Percentiles rank a stretch among this genome's conserved stretches.
phyloP scores from a whole-genome alignment of 495 filamentous ascomycete genomes.

The Penicillium coffeae region DNA sequence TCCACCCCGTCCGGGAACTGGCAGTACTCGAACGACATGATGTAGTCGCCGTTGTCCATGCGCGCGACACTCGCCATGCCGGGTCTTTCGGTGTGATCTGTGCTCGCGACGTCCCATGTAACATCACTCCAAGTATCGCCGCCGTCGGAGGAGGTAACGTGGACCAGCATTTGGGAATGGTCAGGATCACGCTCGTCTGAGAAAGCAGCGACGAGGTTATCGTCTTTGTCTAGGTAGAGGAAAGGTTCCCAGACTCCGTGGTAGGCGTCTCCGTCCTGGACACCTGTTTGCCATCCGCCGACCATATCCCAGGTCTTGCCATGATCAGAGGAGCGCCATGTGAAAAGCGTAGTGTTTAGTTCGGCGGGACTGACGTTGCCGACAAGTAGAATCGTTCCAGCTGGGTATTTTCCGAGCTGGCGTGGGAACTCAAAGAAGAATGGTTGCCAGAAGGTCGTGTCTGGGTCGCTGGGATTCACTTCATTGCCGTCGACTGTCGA shows the following conservation, averaged over 20 bases:
- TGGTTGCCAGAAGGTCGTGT: slow-evolving; percentile 2
- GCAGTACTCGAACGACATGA: slow-evolving; percentile 1
- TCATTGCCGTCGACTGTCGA: not conserved
- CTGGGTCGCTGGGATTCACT: not conserved
- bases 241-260: slow-evolving; percentile 2
- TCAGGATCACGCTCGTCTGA: not conserved
- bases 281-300: not conserved
- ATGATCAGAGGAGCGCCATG: not conserved
- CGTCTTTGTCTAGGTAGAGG: not conserved
- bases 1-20: not conserved
- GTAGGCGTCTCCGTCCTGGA: not conserved
- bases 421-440: slow-evolving; percentile 6
- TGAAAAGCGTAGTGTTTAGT: not conserved
- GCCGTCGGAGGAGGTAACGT: not conserved
- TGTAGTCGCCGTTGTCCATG: slow-evolving; percentile 5
- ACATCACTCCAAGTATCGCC: not conserved
- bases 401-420: not conserved
- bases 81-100: not conserved
- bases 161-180: not conserved
- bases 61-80: slow-evolving; percentile 2
- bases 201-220: not conserved
- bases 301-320: not conserved
- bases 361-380: not conserved
- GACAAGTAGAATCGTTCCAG: not conserved
- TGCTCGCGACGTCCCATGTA: not conserved